Percentiles rank a stretch among this genome's conserved stretches.
phyloP scores from a whole-genome alignment of 2,329 filamentous ascomycete species.

The Nothopassalora personata region DNA sequence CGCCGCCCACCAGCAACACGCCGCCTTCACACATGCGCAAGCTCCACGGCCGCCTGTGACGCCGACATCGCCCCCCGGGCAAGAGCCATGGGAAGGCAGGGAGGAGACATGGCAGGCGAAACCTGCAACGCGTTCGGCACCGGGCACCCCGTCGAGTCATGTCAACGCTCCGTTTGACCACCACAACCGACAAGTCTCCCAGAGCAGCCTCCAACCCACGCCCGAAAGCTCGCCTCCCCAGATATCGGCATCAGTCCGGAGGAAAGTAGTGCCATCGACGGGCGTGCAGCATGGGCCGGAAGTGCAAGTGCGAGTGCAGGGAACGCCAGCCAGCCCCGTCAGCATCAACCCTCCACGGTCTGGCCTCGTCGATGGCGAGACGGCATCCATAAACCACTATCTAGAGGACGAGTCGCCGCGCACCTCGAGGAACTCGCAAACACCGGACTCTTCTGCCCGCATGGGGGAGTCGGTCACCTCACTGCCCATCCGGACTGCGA shows the following conservation, averaged over 20 bases:
- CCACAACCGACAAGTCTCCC: conserved; percentile 13
- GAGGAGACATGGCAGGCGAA: conserved; percentile 3
- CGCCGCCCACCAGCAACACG: neutral
- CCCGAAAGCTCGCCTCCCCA: conserved; percentile 8
- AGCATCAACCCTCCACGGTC: conserved; percentile 29
- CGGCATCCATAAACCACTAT: conserved; percentile 23
- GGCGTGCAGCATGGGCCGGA: conserved; percentile 15
- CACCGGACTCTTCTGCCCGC: conserved; percentile 18
- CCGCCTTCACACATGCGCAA: neutral
- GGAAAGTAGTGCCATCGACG: conserved; percentile 2
- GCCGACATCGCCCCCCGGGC: conserved; percentile 5
- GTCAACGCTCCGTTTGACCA: conserved; percentile 7
- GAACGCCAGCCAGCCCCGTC: conserved; percentile 31
- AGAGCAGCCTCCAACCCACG: conserved; percentile 13
- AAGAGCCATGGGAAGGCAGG: conserved; percentile 6
- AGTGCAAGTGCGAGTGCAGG: conserved; percentile 30
- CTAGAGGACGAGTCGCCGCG: conserved; percentile 17
- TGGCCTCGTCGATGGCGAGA: conserved; percentile 27
- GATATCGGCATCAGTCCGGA: neutral
- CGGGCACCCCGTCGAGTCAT: conserved; percentile 12
- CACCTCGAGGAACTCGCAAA: conserved; percentile 16
- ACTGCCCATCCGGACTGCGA: conserved; percentile 15
- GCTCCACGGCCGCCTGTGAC: neutral
- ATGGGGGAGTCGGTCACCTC: conserved; percentile 15
- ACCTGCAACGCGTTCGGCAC: neutral